phyloP scores from a whole-genome alignment of 1,284 basidiomycete genomes.

The Tilletiopsis washingtonensis region DNA sequence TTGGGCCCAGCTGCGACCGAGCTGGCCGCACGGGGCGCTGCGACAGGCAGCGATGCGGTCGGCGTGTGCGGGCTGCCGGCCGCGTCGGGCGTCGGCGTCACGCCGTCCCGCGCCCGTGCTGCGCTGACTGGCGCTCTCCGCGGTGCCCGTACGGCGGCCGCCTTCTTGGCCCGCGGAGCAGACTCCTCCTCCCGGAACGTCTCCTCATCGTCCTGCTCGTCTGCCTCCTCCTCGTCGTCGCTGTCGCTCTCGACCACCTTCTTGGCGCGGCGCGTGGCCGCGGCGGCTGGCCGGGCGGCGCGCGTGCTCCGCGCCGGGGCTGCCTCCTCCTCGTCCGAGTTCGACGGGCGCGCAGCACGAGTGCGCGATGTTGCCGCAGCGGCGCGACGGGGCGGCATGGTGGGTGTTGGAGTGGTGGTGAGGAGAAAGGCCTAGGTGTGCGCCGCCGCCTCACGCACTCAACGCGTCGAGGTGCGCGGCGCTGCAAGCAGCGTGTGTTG shows the following conservation, averaged over 20 bases:
- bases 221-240: constrained; percentile 10
- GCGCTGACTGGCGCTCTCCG: constrained; percentile 2
- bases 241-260: neutral
- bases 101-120: neutral
- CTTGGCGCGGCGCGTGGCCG: neutral
- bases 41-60: constrained; percentile 10
- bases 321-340: neutral
- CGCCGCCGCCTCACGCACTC: no score
- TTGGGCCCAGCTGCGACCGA: constrained; percentile 13
- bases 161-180: constrained; percentile 4
- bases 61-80: neutral
- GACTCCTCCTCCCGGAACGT: constrained; percentile 4
- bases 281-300: neutral
- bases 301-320: neutral
- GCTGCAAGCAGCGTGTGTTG: no score
- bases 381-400: neutral
- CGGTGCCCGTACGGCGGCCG: neutral
- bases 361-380: neutral
- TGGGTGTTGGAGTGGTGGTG: no score
- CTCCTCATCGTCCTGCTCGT: neutral
- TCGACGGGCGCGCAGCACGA: neutral
- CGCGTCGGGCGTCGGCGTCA: constrained; percentile 8
- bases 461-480: no score
- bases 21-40: no score
- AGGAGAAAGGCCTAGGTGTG: neutral